Evolutionary conservation across 495 filamentous ascomycete genomes (phyloP), one percentile per base, ranked within the genome.

Genomic region (Aspergillus heteromorphus): DNA sequence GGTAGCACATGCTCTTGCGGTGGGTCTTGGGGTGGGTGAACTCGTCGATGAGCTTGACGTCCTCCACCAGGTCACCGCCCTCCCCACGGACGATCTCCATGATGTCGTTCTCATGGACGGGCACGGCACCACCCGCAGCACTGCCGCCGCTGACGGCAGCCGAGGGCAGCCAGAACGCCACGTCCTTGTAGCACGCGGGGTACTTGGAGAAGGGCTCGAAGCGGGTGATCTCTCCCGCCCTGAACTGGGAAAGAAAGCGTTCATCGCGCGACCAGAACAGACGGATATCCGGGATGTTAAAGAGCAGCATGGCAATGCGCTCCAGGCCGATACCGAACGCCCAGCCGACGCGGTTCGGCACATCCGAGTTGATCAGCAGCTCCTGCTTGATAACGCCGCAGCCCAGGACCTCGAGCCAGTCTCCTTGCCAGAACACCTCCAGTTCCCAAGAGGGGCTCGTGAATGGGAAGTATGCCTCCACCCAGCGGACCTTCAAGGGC

Each of bases 381-480:
- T 85, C 76, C 65, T 98, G 93, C 67, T 87, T 81, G 45, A 88
- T 85, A 16, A 98, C 84, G n/a, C 95, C 95, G 64, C 88, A 96
- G 4, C 95, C 93, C 2, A 98, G 78, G 5, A 97, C 79, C 72
- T 97, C 93, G 6, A 98, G 83, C 93, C 93, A 98, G 61, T 90
- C 86, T 38, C 87, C 91, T 65, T 89, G 84, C 84, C 92, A 97
- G 75, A 88, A 91, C 14, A 98, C 89, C 66, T 98, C 93, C 10
- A 98, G 77, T 60, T 98, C 93, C 90, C 90, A 98, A 0, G 86
- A 91, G 0, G 95, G 93, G 40, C 83, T 88, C 0, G 93, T 98
- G 66, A 97, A 97, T 6, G 93, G 93, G 74, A 98, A 82, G 69
- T 95, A 97, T 3, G 93, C 91, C 65, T 97, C 92, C 3, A 97